Conservation (phyloP, 2,329 filamentous ascomycete genomes). For the Fusarium sp. region DNA sequence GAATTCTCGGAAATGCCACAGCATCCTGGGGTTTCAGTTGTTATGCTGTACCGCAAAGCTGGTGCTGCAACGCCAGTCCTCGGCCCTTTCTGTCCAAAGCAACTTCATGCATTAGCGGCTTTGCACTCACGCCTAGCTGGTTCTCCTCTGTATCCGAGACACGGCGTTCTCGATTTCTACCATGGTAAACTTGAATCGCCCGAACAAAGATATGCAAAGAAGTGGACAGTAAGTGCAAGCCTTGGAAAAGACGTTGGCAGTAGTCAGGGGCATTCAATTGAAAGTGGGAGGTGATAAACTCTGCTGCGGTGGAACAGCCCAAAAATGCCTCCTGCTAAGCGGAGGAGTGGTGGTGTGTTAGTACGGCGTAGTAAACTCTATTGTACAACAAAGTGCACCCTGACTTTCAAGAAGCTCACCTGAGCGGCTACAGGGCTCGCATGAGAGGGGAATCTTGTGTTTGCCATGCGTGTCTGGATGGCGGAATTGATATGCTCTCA, state of each 20-base stretch:
- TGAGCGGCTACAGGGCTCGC: neutral
- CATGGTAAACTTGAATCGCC: neutral
- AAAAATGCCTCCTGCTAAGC: conserved; percentile 6
- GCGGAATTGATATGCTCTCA: too few relatives aligned
- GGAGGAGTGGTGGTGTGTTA: conserved; percentile 1
- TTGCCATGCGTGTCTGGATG: too few relatives aligned
- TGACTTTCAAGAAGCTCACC: neutral
- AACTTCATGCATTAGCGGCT: conserved; percentile 14
- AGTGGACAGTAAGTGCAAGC: neutral
- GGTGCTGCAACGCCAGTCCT: conserved; percentile 5
- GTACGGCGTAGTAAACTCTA: conserved; percentile 15
- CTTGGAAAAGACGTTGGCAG: conserved; percentile 7
- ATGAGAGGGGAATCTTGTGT: too few relatives aligned
- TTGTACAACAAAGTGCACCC: conserved; percentile 3
- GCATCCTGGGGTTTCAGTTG: conserved; percentile 16
- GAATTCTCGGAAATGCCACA: conserved; percentile 3
- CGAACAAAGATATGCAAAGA: neutral
- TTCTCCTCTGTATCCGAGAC: neutral
- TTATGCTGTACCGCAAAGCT: conserved; percentile 4
- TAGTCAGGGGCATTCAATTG: conserved; percentile 22
- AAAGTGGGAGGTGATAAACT: conserved; percentile 11
- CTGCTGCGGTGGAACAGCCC: conserved; percentile 1
- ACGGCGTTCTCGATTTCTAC: conserved; percentile 1
- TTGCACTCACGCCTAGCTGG: neutral
- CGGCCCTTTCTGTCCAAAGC: conserved; percentile 7